A percentile compares a stretch with the other conserved stretches of the same genome.
Conservation (phyloP, 805 yeast genomes). For the Kodamaea kakaduensis region DNA sequence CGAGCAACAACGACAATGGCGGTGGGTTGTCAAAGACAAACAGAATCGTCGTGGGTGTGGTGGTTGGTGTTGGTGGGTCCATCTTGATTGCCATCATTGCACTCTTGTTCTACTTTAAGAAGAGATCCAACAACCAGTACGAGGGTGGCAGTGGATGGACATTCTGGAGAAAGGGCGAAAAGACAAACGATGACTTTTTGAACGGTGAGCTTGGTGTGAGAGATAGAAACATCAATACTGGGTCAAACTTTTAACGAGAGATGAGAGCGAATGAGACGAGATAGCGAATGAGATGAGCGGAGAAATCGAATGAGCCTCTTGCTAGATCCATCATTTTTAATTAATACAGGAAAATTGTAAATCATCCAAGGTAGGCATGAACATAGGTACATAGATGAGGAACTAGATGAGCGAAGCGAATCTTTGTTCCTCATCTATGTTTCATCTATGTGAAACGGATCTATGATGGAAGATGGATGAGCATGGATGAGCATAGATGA, state of each 20-base stretch:
- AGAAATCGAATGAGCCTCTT: no score
- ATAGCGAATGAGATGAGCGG: no score
- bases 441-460: no score
- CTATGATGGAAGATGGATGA: no score
- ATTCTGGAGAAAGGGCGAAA: constrained; percentile 45
- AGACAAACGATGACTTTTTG: constrained; percentile 38
- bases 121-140: constrained; percentile 27
- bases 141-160: constrained; percentile 40
- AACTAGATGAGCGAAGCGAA: no score
- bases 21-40: constrained; percentile 41
- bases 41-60: constrained; percentile 44
- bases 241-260: constrained; percentile 42
- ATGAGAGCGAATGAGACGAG: no score
- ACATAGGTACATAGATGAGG: no score
- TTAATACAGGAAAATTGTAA: no score
- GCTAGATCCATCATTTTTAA: no score
- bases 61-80: constrained; percentile 45
- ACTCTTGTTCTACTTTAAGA: constrained; percentile 32
- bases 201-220: constrained; percentile 46
- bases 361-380: no score
- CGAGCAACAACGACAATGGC: constrained; percentile 13
- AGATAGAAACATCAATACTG: constrained; percentile 45
- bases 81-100: constrained; percentile 34
- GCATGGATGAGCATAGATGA: no score
- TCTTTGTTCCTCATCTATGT: no score